Evolutionary conservation across 208 protist genomes (phyloP), one percentile per base, ranked within the genome.

Genomic region (Trypanosoma mega): DNA sequence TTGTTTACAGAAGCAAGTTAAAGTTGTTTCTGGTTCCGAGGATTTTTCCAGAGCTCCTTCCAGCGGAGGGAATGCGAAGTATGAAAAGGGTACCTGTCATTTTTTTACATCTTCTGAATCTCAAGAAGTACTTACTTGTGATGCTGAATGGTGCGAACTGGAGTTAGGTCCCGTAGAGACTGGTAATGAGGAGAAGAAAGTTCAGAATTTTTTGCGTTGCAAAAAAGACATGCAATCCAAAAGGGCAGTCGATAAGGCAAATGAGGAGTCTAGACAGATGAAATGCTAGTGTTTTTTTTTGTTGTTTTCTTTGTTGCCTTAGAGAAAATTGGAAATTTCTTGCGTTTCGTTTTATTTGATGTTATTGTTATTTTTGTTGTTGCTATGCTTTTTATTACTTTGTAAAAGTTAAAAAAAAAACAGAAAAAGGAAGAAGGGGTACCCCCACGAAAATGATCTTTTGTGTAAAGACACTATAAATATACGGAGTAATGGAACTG

Each of bases 161-260:
- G 37, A 63, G 26, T 39, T 69, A 24, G 36, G 54, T 36, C 34
- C 34, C 12, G 0, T 31, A 9, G 52, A 69, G n/a, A 31, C 27
- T 37, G 54, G 36, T 24, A 27, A 50, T n/a, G 34, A 46, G 29
- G 31, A 36, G 2, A 3, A 16, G 14, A 34, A 63, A 20, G 11
- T 63, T 26, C 34, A 69, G 16, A 45, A 29, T 7, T 69, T 69
- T 63, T 49, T 69, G 31, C 39, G 63, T 37, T 43, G 18, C 33
- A 27, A 31, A 1, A 3, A 29, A 31, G 63, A 69, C 56, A 48
- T 7, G 46, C 26, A 60, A 1, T 9, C 29, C 0, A 69, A 61
- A 46, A 24, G 56, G 49, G 2, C 21, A 27, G 47, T 62, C 44
- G 33, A 54, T 62, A 54, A 50, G 21, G 46, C 45, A n/a, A 30